Evolutionary conservation across 352 stramenopile species (phyloP), one percentile per base, ranked within the genome.

Genomic region (Phytophthora citricola): DNA sequence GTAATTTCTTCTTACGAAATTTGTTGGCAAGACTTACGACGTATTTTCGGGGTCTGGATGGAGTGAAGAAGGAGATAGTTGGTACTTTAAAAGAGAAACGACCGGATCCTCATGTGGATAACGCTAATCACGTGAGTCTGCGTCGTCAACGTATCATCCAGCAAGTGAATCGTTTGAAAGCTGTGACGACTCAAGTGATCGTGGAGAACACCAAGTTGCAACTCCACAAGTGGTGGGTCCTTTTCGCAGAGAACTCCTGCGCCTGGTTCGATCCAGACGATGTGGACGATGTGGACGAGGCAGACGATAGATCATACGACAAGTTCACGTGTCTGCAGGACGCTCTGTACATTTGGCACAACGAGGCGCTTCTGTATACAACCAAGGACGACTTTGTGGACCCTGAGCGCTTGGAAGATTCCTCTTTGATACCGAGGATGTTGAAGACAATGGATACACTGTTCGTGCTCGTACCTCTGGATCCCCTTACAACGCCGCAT

Each of bases 241-340:
- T 92, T n/a, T 93, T 91, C 53, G 61, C 83, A 11, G 76, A 80
- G 9, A 86, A 86, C n/a, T 72, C 72, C 0, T 91, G 73, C 29
- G 72, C 73, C 27, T 93, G 85, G 85, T 84, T 90, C 63, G 78
- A 89, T 60, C 71, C 79, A 0, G 72, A 85, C 36, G 58, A 73
- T 38, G 69, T 81, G 20, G 72, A 85, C 36, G 58, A 73, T 38
- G 66, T 81, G 20, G 75, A 87, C 12, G 58, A 75, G 17, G 39
- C 80, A 41, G 70, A 83, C 14, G 70, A 77, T 24, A 59, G 80
- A 47, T 91, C 83, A 5, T 93, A 93, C 57, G 85, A 93, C 72
- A 91, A 90, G 49, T 93, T 92, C 34, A 93, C 85, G 11, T 93
- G 85, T 62, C 71, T 93, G 9, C 85, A 93, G 66, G 85, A 93